phyloP scores from a whole-genome alignment of 2,329 filamentous ascomycete species.

The Helotiales sp. region DNA sequence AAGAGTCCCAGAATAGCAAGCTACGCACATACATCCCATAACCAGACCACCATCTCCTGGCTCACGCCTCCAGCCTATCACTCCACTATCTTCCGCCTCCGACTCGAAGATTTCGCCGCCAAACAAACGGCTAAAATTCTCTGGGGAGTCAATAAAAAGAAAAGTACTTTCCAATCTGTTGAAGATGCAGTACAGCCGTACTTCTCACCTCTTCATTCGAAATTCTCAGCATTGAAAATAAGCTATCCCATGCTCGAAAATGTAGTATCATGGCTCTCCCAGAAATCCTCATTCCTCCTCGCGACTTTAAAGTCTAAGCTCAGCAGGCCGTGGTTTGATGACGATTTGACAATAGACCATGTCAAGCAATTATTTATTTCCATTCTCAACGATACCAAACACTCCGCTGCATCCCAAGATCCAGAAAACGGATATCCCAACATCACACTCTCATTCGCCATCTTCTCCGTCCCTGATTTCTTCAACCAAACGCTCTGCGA shows the following conservation, averaged over 20 bases:
- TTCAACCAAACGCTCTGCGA: background rate
- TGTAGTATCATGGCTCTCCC: background rate
- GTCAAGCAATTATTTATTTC: background rate
- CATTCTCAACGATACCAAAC: background rate
- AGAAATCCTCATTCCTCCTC: background rate
- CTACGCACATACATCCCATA: background rate
- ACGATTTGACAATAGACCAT: background rate
- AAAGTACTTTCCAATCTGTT: background rate
- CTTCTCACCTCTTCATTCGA: background rate
- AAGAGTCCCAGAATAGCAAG: background rate
- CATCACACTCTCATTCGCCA: background rate
- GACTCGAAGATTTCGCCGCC: background rate
- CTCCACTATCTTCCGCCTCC: background rate
- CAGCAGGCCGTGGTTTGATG: background rate
- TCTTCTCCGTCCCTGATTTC: background rate
- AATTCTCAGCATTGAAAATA: background rate
- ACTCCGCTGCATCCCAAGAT: background rate
- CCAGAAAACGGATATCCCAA: background rate
- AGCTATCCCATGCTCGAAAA: background rate
- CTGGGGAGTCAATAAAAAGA: background rate
- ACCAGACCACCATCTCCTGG: background rate
- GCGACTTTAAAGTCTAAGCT: background rate
- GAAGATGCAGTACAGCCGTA: background rate
- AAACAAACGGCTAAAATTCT: background rate
- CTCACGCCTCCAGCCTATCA: background rate